Conservation (phyloP, 345 rosid genomes). For the Crucihimalaya himalaica region DNA sequence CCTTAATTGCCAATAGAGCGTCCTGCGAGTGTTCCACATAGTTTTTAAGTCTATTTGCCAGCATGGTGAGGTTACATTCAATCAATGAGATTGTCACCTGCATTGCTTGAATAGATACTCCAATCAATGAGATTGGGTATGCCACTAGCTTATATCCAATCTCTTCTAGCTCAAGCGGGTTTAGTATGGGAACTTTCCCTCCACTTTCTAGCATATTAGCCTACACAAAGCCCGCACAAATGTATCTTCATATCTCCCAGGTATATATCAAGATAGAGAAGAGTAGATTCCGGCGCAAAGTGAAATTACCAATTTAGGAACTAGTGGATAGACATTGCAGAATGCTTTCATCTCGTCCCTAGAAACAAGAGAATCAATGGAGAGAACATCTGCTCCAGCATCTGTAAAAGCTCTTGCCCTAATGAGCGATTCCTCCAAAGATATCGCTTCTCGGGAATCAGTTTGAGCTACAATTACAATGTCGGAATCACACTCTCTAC, state of each 20-base stretch:
- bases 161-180: constrained; percentile 79
- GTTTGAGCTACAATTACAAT: constrained; percentile 84
- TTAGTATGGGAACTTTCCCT: constrained; percentile 74
- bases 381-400: constrained; percentile 93
- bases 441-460: constrained; percentile 80
- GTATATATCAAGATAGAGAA: neutral
- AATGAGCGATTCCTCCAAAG: constrained; percentile 78
- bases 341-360: constrained; percentile 95
- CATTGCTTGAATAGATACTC: constrained; percentile 90
- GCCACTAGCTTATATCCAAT: constrained; percentile 83
- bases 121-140: constrained; percentile 83
- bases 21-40: constrained; percentile 51
- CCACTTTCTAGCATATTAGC: constrained; percentile 95
- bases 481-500: constrained; percentile 72
- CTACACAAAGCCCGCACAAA: constrained; percentile 38
- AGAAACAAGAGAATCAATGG: constrained; percentile 72
- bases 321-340: constrained; percentile 69
- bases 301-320: constrained; percentile 80
- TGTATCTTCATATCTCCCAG: constrained; percentile 15
- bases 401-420: constrained; percentile 91
- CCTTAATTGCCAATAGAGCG: constrained; percentile 69
- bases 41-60: constrained; percentile 19
- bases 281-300: neutral
- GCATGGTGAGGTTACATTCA: neutral
- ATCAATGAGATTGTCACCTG: constrained; percentile 50